Evolutionary conservation across 75 land plant genomes (phyloP).

Genomic region (Ceratopteris richardii): DNA sequence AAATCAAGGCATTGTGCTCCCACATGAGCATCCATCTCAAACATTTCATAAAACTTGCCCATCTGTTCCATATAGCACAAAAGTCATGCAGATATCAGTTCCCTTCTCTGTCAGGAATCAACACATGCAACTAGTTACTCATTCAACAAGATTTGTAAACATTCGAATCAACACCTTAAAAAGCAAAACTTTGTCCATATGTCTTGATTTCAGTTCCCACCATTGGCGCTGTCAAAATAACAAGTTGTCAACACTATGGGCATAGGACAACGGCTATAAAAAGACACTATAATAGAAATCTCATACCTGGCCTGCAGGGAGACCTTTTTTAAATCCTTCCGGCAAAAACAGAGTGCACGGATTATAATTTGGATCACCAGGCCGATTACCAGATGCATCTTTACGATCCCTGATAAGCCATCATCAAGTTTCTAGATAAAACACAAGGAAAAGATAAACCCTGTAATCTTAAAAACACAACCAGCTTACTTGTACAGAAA

Average conservation of each 20-base stretch:
- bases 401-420: constrained; percentile 45
- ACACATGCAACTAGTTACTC: too few relatives aligned
- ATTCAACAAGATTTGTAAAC: too few relatives aligned
- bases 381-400: constrained; percentile 72
- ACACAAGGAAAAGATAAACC: neutral
- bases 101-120: too few relatives aligned
- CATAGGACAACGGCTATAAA: neutral
- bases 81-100: too few relatives aligned
- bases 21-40: constrained; percentile 99
- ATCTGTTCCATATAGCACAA: constrained; percentile 39
- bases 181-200: constrained; percentile 93
- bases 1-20: constrained; percentile 90
- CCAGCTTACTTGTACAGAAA: constrained; percentile 68
- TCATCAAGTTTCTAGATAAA: too few relatives aligned
- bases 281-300: neutral
- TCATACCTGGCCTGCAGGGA: constrained; percentile 80
- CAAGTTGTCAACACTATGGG: too few relatives aligned
- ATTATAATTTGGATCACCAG: constrained; percentile 70
- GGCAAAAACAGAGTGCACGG: constrained; percentile 80
- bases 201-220: constrained; percentile 97
- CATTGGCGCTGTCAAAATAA: constrained; percentile 64
- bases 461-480: neutral
- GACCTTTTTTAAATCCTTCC: constrained; percentile 54
- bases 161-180: constrained; percentile 70
- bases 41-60: constrained; percentile 98